Evolutionary conservation across 1,139 yeast species (phyloP).

Genomic region (Pichia sp.): DNA sequence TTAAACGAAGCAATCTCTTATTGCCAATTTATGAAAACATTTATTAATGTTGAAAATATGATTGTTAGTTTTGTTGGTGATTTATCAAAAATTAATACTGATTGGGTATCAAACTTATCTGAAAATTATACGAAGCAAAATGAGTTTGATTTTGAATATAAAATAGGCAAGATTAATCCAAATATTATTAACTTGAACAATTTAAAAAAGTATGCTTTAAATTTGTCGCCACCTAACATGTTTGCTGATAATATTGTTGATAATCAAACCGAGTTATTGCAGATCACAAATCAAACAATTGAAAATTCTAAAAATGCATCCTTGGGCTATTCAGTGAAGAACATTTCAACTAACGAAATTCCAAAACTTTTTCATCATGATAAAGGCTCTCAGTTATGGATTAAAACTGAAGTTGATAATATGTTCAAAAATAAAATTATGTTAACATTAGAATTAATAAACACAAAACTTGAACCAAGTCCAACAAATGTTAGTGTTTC

Average conservation of each 20-base stretch:
- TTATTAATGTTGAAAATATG: conserved; percentile 29
- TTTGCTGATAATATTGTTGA: conserved; percentile 31
- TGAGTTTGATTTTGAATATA: conserved; percentile 34
- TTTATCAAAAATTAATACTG: conserved; percentile 1
- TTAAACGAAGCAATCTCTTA: conserved; percentile 31
- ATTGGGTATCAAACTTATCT: conserved; percentile 7
- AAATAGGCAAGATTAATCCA: conserved; percentile 18
- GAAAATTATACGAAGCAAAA: conserved; percentile 22
- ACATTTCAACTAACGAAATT: conserved; percentile 18
- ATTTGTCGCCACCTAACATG: conserved; percentile 26
- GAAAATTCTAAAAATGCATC: conserved; percentile 27
- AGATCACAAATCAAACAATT: conserved; percentile 19
- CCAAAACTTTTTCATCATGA: conserved; percentile 30
- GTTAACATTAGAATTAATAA: conserved; percentile 41
- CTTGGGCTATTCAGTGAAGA: conserved; percentile 29
- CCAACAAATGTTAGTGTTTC: conserved; percentile 36
- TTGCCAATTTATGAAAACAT: conserved; percentile 26
- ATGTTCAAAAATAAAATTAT: conserved; percentile 23
- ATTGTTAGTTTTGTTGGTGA: conserved; percentile 32
- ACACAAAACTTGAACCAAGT: conserved; percentile 26
- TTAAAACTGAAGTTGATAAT: conserved; percentile 29
- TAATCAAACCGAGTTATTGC: conserved; percentile 22
- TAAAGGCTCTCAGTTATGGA: conserved; percentile 46
- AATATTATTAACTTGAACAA: conserved; percentile 3
- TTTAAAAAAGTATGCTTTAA: conserved; percentile 10